Conservation (phyloP, 768 basidiomycete genomes). For the Russula sp. region DNA sequence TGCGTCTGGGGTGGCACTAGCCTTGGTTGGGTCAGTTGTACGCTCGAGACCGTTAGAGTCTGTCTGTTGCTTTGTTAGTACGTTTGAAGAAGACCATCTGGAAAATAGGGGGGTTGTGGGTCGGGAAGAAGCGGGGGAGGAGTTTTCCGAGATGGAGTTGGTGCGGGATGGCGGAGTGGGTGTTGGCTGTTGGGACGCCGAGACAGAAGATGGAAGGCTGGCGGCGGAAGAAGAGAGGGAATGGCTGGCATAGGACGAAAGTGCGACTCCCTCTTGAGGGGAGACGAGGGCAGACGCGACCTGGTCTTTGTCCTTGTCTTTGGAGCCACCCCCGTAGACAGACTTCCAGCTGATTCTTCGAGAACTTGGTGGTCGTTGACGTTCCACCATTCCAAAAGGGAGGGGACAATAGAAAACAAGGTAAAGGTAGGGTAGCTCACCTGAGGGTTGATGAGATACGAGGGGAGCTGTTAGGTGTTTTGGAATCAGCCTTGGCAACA, state of each 20-base stretch:
- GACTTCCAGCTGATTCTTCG: conserved; percentile 30
- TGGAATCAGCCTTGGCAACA: conserved; percentile 2
- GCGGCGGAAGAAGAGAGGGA: conserved; percentile 24
- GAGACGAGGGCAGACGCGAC: conserved; percentile 22
- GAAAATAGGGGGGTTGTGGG: conserved; percentile 30
- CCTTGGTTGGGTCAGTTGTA: conserved; percentile 25
- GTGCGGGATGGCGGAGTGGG: conserved; percentile 25
- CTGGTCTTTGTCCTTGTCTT: conserved; percentile 26
- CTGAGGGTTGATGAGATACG: conserved; percentile 8
- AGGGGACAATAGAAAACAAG: background rate
- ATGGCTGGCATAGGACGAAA: conserved; percentile 26
- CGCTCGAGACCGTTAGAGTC: conserved; percentile 49
- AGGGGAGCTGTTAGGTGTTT: conserved; percentile 6
- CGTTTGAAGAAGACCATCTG: conserved; percentile 29
- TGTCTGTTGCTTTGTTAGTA: conserved; percentile 39
- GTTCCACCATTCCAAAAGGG: conserved; percentile 26
- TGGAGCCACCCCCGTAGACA: conserved; percentile 25
- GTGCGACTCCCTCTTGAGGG: conserved; percentile 32
- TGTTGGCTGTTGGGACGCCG: conserved; percentile 15
- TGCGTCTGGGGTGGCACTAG: conserved; percentile 16
- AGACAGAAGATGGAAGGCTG: conserved; percentile 24
- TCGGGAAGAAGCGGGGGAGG: conserved; percentile 25
- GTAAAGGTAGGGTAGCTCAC: conserved; percentile 14
- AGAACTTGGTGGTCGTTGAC: conserved; percentile 23
- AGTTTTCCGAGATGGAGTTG: conserved; percentile 26